Conservation (phyloP, 495 filamentous ascomycete genomes). For the Chaetomium tenue region DNA sequence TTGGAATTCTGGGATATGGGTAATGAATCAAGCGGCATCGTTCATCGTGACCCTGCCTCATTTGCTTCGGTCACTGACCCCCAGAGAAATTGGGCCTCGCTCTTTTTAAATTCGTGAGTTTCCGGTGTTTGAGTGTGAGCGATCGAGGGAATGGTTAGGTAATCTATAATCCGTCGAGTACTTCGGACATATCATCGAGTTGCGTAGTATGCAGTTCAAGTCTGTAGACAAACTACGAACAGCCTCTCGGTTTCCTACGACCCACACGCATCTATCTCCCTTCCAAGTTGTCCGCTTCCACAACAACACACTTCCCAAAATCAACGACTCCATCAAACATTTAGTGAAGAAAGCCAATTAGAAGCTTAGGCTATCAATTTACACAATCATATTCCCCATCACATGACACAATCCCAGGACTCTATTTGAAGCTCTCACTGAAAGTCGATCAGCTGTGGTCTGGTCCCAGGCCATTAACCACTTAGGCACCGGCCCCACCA, state of each 20-base stretch:
- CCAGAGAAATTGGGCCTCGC: background rate
- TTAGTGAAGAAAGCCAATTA: background rate
- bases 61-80: background rate
- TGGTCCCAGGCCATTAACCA: constrained; percentile 23
- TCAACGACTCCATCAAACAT: background rate
- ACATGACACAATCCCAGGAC: background rate
- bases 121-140: too few relatives aligned
- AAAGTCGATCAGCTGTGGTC: constrained; percentile 10
- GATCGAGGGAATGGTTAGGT: too few relatives aligned
- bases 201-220: too few relatives aligned
- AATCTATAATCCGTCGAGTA: too few relatives aligned
- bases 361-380: background rate
- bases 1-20: background rate
- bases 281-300: too few relatives aligned
- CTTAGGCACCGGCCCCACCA: constrained; percentile 22
- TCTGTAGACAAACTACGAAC: too few relatives aligned
- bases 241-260: too few relatives aligned
- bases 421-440: background rate
- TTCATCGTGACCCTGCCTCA: background rate
- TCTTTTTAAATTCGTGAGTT: background rate
- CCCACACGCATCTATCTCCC: too few relatives aligned
- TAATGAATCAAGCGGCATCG: background rate
- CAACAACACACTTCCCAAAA: background rate
- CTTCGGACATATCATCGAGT: too few relatives aligned
- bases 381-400: background rate